phyloP scores from a whole-genome alignment of 2,329 filamentous ascomycete species.

The Colletotrichum costaricense region DNA sequence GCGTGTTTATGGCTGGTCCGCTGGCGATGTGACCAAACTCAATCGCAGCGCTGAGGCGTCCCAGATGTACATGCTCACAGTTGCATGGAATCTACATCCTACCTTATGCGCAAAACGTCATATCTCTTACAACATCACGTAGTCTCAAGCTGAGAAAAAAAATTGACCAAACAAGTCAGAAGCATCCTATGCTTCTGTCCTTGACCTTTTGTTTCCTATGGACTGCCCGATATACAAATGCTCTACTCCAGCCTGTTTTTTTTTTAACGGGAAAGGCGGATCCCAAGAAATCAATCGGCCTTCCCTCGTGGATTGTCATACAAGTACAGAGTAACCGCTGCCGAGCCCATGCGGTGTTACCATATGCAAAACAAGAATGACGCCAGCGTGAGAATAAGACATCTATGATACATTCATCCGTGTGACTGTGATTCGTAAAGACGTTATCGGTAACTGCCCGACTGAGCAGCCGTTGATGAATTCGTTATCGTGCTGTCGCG shows the following conservation, averaged over 20 bases:
- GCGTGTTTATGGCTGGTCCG: too few relatives aligned
- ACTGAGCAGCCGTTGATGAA: constrained; percentile 52
- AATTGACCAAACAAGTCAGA: background rate
- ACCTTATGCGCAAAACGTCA: background rate
- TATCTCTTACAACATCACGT: background rate
- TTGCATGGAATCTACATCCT: too few relatives aligned
- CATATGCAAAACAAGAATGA: constrained; percentile 35
- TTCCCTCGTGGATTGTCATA: constrained; percentile 35
- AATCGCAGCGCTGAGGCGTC: background rate
- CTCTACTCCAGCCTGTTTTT: constrained; percentile 21
- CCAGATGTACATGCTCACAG: background rate
- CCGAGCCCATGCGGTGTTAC: constrained; percentile 31
- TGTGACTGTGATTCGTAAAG: constrained; percentile 43
- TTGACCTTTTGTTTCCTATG: constrained; percentile 27
- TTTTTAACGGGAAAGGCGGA: constrained; percentile 4
- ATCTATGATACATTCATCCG: constrained; percentile 39
- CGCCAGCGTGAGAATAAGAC: constrained; percentile 33
- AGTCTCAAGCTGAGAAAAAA: background rate
- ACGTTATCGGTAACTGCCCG: constrained; percentile 58
- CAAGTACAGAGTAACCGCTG: constrained; percentile 27
- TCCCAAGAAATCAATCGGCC: constrained; percentile 28
- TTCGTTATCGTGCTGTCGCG: constrained; percentile 56
- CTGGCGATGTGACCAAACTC: background rate
- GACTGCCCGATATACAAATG: constrained; percentile 31
- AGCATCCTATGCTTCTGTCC: constrained; percentile 6